phyloP scores from a whole-genome alignment of 139 green algal species.

The Chlorella sorokiniana region DNA sequence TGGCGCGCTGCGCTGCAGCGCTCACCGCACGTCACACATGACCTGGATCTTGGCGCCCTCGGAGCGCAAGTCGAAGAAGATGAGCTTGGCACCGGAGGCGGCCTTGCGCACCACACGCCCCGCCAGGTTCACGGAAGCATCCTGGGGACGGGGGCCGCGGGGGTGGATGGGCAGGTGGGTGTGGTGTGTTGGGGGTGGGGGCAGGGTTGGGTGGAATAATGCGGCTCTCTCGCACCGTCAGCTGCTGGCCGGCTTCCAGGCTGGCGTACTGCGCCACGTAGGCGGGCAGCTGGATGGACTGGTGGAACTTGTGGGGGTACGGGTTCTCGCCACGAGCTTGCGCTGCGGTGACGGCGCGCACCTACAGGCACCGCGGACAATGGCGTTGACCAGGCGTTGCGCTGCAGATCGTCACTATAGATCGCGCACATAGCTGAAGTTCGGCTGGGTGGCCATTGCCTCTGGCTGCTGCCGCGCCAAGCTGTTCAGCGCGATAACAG shows the following conservation, averaged over 20 bases:
- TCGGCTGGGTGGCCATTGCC: too few relatives aligned
- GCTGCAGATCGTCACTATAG: too few relatives aligned
- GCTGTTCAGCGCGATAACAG: too few relatives aligned
- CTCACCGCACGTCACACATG: conserved; percentile 85
- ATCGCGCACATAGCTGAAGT: too few relatives aligned
- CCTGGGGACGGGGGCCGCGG: too few relatives aligned
- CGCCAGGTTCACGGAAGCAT: conserved; percentile 18
- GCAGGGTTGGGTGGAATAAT: too few relatives aligned
- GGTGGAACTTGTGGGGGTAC: conserved; percentile 95
- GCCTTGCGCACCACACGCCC: conserved; percentile 89
- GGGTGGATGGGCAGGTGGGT: too few relatives aligned
- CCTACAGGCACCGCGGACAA: too few relatives aligned
- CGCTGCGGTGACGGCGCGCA: conserved; percentile 63
- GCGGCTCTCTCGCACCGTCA: conserved; percentile 13
- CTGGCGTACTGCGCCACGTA: conserved; percentile 81
- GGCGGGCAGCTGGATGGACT: conserved; percentile 77
- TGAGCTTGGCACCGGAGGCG: conserved; percentile 89
- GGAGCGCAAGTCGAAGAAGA: conserved; percentile 95
- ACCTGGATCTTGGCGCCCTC: conserved; percentile 94
- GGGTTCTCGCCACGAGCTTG: conserved; percentile 89
- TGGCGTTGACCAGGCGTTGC: too few relatives aligned
- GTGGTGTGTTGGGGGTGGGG: too few relatives aligned
- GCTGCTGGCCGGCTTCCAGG: conserved; percentile 70
- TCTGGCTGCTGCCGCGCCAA: too few relatives aligned
- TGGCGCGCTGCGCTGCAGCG: too few relatives aligned